Evolutionary conservation across 2,329 filamentous ascomycete species (phyloP), one percentile per base, ranked within the genome.

Genomic region (Botryotinia convoluta): DNA sequence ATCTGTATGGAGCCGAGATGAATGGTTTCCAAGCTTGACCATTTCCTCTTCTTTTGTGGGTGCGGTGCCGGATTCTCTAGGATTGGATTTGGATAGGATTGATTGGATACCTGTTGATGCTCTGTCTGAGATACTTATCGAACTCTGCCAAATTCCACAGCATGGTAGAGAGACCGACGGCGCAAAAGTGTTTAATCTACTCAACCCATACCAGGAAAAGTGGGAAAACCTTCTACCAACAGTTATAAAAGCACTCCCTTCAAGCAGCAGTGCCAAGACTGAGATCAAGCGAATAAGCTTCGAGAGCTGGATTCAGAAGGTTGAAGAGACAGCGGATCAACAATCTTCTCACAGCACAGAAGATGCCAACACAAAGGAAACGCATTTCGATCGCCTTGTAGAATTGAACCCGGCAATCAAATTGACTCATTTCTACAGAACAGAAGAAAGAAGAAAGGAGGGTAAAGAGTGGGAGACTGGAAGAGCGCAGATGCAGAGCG

Each of bases 391-490:
- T 54, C 48, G 12, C 12, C 14, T 54, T 1, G 26, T 54, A 16
- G 26, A 54, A 16, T 54, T 16, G 7, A 69, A 59, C 6, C 65
- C 65, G 6, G 65, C 48, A 20, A 59, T 54, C 35, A 59, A 69
- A 59, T 42, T 69, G 14, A 14, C 32, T 9, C 65, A 69, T 37
- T 69, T 69, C 7, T 57, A 69, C 32, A 59, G 29, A 51, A 26
- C 48, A 8, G 65, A 57, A 44, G 35, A 57, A 59, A 44, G 0
- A 26, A 59, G 26, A 14, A 8, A 44, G 48, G 8, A 42, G 22
- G 26, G 48, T 16, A 59, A 44, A 14, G 26, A 69, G 65, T 69
- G 65, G 65, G 65, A 69, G 14, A 69, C 65, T 10, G 48, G 35
- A 26, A 44, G 37, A 26, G 65, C 65, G 48, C 65, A 59, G 39